Base-by-base conservation (phyloP, 306 rosid genomes). In the Canavalia ensiformis region DNA sequence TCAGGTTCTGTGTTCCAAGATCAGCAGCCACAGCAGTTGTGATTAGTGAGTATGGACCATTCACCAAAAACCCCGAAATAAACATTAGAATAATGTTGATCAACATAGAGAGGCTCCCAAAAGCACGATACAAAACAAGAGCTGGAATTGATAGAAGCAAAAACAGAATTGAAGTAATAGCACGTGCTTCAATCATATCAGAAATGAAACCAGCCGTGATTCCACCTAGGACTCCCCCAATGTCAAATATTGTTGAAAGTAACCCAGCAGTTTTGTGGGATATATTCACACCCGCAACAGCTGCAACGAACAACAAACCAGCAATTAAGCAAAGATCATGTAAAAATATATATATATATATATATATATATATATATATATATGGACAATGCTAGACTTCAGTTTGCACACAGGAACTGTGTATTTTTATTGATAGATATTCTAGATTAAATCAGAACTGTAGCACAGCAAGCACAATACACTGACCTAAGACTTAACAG, bases 1-100 rank as follows among this genome's bases (percentile, higher is more conserved):
- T 81, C 68, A 18, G 4, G 80, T 77, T 82, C 74, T 94, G 96
- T 0, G 92, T 91, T 49, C 97, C 97, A n/a, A 92, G 96, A 87
- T 94, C 98, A 35, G 98, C 87, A 35, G 98, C 97, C 68, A 96
- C 99, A 8, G 98, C 98, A 28, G 97, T 96, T 33, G 98, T 88
- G 63, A 96, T 93, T 18, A 96, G 91, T 0, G 98, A 81, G 74
- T 93, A 96, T 1, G 99, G 99, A 83, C 90, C 90, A 78, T 84
- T 87, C 74, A 87, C 90, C 63, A 84, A 75, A 75, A 87, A 76
- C 45, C 90, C 88, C 8, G 94, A 90, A 70, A 93, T 83, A 76
- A 93, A 93, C 97, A 93, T 92, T 77, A 96, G 78, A 25, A 62
- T 29, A 42, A 90, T 76, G 89, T 90, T 93, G 81, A 88, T 62